These are phyloP conservation scores for Fusarium sp. DNA, from an alignment of 2,329 filamentous ascomycete species.

Conservation along the genomic window DNA sequence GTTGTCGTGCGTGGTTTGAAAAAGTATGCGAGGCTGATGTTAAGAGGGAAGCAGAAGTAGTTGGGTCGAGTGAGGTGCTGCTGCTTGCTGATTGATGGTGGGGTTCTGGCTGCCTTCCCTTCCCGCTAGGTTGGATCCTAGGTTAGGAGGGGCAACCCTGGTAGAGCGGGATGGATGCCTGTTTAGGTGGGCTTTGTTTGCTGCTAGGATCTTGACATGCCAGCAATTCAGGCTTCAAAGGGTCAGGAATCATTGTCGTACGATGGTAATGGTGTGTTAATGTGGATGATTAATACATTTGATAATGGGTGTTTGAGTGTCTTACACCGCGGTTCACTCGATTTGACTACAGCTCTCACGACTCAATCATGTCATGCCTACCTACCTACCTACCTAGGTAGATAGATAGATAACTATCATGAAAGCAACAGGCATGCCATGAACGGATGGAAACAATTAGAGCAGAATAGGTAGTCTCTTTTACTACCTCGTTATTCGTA, in stretches of 20 bases:
- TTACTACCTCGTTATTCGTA: slow-evolving; percentile 41
- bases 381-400: too few relatives aligned
- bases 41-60: slow-evolving; percentile 16
- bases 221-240: neutral
- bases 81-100: slow-evolving; percentile 38
- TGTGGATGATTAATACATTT: neutral
- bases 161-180: slow-evolving; percentile 18
- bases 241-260: neutral
- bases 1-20: slow-evolving; percentile 9
- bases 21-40: slow-evolving; percentile 38
- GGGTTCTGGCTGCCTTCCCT: slow-evolving; percentile 27
- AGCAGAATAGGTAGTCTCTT: slow-evolving; percentile 40
- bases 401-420: neutral
- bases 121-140: neutral
- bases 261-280: neutral
- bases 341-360: neutral
- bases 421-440: neutral
- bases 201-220: neutral
- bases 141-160: slow-evolving; percentile 29
- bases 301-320: neutral
- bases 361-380: neutral
- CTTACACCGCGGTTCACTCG: neutral
- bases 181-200: neutral
- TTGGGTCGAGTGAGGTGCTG: slow-evolving; percentile 22
- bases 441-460: neutral